A percentile compares a stretch with the other conserved stretches of the same genome.
These are phyloP conservation scores for Penicillium salamii DNA, from an alignment of 495 filamentous ascomycete species.

Conservation along the genomic window DNA sequence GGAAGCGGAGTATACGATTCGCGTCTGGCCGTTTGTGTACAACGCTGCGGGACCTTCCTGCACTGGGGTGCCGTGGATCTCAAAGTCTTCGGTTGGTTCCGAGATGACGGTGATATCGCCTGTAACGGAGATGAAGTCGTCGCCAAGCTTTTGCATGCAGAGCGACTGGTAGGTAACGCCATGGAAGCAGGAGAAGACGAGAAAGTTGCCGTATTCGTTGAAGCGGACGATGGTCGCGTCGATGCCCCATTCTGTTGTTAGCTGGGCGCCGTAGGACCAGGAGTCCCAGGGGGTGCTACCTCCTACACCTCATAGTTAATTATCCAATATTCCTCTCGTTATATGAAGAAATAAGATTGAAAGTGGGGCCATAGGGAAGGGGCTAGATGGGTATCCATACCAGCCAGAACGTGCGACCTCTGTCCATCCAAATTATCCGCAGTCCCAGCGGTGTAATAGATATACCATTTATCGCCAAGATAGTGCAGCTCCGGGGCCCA, in stretches of 20 bases:
- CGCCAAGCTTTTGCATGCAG: conserved; percentile 33
- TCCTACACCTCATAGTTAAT: conserved; percentile 19
- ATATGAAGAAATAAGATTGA: too few relatives aligned
- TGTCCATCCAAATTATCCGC: conserved; percentile 10
- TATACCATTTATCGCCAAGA: conserved; percentile 47
- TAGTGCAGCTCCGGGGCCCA: conserved; percentile 57
- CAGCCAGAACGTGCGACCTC: conserved; percentile 13
- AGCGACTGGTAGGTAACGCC: conserved; percentile 39
- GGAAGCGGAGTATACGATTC: conserved; percentile 50
- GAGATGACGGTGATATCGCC: conserved; percentile 38
- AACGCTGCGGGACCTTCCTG: conserved; percentile 51
- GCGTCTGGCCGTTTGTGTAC: conserved; percentile 44
- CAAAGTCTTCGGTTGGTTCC: conserved; percentile 44
- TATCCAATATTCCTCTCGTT: too few relatives aligned
- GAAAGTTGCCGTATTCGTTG: conserved; percentile 32
- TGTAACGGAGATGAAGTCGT: conserved; percentile 22
- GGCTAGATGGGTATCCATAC: background rate
- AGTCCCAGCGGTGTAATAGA: conserved; percentile 35
- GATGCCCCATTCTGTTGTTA: conserved; percentile 29
- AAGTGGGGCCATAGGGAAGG: too few relatives aligned
- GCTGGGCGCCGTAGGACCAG: conserved; percentile 16
- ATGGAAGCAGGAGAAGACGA: conserved; percentile 48
- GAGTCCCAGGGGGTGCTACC: conserved; percentile 44
- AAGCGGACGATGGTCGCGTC: conserved; percentile 43
- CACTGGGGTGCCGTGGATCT: conserved; percentile 44